These are phyloP conservation scores for Zygoascus hellenicus DNA, from an alignment of 1,139 yeast species.

Conservation along the genomic window DNA sequence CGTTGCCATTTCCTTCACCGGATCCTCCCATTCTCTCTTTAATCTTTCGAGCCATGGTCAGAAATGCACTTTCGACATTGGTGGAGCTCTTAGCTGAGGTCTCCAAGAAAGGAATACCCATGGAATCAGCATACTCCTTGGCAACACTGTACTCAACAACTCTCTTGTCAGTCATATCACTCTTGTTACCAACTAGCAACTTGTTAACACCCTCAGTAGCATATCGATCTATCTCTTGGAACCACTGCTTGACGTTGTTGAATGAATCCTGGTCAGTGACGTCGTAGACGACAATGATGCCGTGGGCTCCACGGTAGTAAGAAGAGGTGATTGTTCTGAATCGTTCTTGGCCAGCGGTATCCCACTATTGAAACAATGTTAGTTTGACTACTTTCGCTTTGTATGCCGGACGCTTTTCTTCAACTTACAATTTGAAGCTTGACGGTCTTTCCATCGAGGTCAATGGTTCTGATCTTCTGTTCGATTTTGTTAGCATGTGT, in stretches of 20 bases:
- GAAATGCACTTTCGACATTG: conserved; percentile 96
- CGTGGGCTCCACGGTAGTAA: conserved; percentile 98
- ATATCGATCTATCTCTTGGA: conserved; percentile 96
- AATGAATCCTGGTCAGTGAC: conserved; percentile 98
- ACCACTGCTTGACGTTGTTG: conserved; percentile 97
- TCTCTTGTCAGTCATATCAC: conserved; percentile 89
- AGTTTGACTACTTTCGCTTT: background rate
- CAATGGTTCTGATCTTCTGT: conserved; percentile 86
- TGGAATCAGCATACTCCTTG: conserved; percentile 94
- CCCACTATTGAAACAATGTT: conserved; percentile 50
- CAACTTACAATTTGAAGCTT: conserved; percentile 68
- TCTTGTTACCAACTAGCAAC: conserved; percentile 92
- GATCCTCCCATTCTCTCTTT: conserved; percentile 89
- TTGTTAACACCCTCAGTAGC: conserved; percentile 98
- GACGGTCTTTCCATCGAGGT: conserved; percentile 93
- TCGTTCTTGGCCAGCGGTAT: conserved; percentile 98
- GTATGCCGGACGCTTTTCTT: background rate
- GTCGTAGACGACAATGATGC: conserved; percentile 95
- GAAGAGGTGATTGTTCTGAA: conserved; percentile 97
- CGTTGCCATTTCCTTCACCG: conserved; percentile 42
- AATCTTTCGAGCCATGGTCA: conserved; percentile 98
- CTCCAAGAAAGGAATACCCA: conserved; percentile 93
- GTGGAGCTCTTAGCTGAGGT: conserved; percentile 94
- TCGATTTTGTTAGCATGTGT: background rate
- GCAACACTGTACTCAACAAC: conserved; percentile 96